These are phyloP conservation scores for Aquilaria malaccensis DNA, from an alignment of 345 rosid species.

Conservation along the genomic window DNA sequence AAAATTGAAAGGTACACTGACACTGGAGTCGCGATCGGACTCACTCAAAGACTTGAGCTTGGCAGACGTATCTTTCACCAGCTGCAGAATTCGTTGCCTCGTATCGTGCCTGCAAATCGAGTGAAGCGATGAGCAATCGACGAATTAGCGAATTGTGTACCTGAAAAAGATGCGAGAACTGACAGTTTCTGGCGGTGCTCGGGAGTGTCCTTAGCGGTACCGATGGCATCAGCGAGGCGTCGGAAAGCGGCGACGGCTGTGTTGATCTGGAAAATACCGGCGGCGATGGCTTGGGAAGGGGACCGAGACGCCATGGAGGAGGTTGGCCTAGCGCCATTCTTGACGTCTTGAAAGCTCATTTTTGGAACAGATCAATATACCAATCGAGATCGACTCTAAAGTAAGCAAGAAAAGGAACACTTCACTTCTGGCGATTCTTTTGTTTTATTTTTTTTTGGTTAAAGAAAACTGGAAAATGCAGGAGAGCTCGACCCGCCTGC, in stretches of 20 bases:
- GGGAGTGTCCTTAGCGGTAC: conserved; percentile 59
- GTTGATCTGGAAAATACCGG: conserved; percentile 67
- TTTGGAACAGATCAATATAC: neutral
- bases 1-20: conserved; percentile 24
- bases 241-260: conserved; percentile 58
- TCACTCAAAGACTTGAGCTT: conserved; percentile 55
- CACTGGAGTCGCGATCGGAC: conserved; percentile 31
- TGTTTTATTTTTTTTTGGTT: no score
- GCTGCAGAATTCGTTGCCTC: conserved; percentile 51
- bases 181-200: conserved; percentile 58
- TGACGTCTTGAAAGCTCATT: conserved; percentile 60
- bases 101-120: conserved; percentile 38
- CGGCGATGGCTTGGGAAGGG: conserved; percentile 48
- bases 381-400: no score
- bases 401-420: no score
- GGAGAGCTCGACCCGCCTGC: no score
- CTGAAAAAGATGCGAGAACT: neutral
- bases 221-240: conserved; percentile 52
- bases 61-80: conserved; percentile 60
- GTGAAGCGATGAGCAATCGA: neutral
- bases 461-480: no score
- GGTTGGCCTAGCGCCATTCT: conserved; percentile 25
- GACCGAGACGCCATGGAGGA: conserved; percentile 27
- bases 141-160: neutral
- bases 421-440: no score